Evolutionary conservation across 148 eudicot species (phyloP).

Genomic region (Rhododendron ferrugineum): DNA sequence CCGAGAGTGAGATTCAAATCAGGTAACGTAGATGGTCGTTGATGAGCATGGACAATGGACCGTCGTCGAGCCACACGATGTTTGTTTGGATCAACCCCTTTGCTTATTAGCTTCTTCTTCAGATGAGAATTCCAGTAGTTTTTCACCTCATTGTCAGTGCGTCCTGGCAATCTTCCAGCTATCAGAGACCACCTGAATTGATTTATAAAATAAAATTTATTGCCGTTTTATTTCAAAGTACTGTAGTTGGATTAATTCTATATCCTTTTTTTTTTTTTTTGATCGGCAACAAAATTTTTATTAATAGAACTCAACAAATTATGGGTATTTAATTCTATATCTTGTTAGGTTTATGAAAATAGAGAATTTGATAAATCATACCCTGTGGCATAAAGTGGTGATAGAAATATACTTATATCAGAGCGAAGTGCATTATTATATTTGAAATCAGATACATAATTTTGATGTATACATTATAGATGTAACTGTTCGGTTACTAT

Average conservation of each 20-base stretch:
- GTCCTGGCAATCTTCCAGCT: conserved; percentile 32
- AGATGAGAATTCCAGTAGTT: conserved; percentile 30
- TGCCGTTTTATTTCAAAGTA: background rate
- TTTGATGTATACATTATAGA: background rate
- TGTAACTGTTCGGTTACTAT: no score
- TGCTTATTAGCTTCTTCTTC: conserved; percentile 16
- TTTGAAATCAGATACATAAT: background rate
- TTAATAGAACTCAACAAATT: no score
- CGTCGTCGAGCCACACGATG: conserved; percentile 1
- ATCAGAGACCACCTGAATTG: conserved; percentile 24
- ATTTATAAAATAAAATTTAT: background rate
- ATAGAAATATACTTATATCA: no score
- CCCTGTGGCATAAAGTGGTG: no score
- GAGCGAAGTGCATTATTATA: background rate
- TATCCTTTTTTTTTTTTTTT: no score
- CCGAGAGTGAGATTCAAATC: background rate
- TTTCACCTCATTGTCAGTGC: conserved; percentile 30
- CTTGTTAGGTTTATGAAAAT: background rate
- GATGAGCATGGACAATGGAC: background rate
- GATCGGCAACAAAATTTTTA: no score
- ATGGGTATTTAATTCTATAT: background rate
- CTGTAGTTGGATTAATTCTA: background rate
- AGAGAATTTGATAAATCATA: background rate
- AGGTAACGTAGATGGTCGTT: background rate
- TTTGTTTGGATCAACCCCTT: conserved; percentile 20